These are phyloP conservation scores for Proliferodiscus dingleyae DNA, from an alignment of 2,329 filamentous ascomycete genomes.

Conservation along the genomic window DNA sequence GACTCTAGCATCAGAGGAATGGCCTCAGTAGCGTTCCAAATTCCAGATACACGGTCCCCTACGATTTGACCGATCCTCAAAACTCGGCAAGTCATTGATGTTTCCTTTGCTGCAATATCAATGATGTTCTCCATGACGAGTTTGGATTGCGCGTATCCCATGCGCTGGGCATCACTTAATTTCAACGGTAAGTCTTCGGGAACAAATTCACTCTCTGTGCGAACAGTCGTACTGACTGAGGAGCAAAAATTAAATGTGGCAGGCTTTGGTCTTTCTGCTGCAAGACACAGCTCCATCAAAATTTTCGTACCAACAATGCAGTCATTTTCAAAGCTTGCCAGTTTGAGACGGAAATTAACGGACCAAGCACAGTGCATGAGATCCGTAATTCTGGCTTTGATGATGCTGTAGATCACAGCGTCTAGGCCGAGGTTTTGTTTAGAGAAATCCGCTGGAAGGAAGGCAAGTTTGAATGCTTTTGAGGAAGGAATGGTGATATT, in stretches of 20 bases:
- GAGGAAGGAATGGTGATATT: constrained; percentile 30
- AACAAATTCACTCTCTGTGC: constrained; percentile 30
- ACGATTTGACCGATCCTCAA: constrained; percentile 48
- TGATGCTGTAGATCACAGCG: constrained; percentile 22
- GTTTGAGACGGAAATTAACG: constrained; percentile 52
- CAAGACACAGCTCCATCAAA: constrained; percentile 36
- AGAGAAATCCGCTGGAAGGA: constrained; percentile 38
- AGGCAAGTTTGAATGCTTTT: constrained; percentile 31
- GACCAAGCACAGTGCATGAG: constrained; percentile 51
- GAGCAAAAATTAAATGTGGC: constrained; percentile 36
- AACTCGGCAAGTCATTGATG: constrained; percentile 33
- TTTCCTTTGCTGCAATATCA: constrained; percentile 30
- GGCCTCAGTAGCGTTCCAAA: constrained; percentile 48
- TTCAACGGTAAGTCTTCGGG: constrained; percentile 31
- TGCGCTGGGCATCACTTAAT: constrained; percentile 37
- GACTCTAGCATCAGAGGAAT: constrained; percentile 48
- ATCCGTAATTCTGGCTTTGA: constrained; percentile 33
- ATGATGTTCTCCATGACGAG: constrained; percentile 44
- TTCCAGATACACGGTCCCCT: constrained; percentile 41
- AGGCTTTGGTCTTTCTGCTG: constrained; percentile 25
- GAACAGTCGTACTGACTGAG: constrained; percentile 33
- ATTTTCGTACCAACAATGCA: constrained; percentile 42
- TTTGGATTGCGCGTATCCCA: constrained; percentile 49
- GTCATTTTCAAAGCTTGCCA: constrained; percentile 43
- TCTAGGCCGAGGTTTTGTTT: constrained; percentile 38